phyloP scores from a whole-genome alignment of 805 yeast species.

The Komagataella ulmi region DNA sequence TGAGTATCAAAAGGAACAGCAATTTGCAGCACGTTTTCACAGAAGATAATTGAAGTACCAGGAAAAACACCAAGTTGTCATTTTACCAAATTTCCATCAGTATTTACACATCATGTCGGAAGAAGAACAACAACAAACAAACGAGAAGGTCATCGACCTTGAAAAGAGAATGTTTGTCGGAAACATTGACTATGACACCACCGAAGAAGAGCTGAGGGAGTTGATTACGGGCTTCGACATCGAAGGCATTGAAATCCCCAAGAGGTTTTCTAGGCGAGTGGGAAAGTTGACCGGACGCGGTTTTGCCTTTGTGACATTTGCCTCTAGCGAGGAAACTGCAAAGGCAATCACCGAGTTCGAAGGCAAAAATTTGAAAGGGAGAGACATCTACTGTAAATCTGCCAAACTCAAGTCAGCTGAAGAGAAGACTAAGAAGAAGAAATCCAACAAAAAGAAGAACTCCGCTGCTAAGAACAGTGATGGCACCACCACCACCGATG shows the following conservation, averaged over 20 bases:
- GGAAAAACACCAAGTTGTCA: not conserved
- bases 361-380: conserved; percentile 17
- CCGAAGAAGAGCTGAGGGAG: conserved; percentile 29
- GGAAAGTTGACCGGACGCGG: conserved; percentile 13
- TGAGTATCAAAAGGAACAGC: not conserved
- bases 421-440: conserved; percentile 7
- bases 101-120: conserved; percentile 1
- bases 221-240: conserved; percentile 22
- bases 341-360: conserved; percentile 34
- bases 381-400: conserved; percentile 33
- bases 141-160: conserved; percentile 11
- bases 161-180: conserved; percentile 33
- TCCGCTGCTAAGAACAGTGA: conserved; percentile 2
- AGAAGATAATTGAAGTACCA: not conserved
- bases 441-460: not conserved
- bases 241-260: conserved; percentile 17
- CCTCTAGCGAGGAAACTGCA: conserved; percentile 47
- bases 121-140: conserved; percentile 5
- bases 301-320: conserved; percentile 41
- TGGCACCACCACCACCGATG: not conserved
- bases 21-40: not conserved
- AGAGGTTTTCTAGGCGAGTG: conserved; percentile 6
- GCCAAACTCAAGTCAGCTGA: conserved; percentile 17
- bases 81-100: not conserved
- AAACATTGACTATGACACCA: conserved; percentile 27